Percentiles rank a stretch among this genome's conserved stretches.
Evolutionary conservation across 2,329 filamentous ascomycete species (phyloP).

Genomic region (Clonostachys solani): DNA sequence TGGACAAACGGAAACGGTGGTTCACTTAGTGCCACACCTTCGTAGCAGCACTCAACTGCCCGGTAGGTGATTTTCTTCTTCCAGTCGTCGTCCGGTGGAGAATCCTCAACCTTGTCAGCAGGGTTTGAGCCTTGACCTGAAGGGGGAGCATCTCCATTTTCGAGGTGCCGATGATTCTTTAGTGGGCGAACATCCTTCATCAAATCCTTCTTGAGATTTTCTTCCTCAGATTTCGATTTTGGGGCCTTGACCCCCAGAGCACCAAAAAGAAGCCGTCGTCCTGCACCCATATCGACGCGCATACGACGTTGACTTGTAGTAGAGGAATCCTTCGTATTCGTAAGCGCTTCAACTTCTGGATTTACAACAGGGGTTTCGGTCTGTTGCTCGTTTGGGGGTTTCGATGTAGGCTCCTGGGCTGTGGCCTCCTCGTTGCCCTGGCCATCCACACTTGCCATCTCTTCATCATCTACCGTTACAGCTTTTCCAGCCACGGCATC

Average conservation of each 20-base stretch:
- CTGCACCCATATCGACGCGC: slow-evolving; percentile 48
- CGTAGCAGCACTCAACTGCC: slow-evolving; percentile 81
- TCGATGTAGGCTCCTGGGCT: too few relatives aligned
- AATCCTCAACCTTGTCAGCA: not conserved
- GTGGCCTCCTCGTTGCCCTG: too few relatives aligned
- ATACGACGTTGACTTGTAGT: slow-evolving; percentile 2
- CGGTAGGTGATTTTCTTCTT: slow-evolving; percentile 67
- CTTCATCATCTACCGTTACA: not conserved
- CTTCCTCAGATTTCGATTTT: slow-evolving; percentile 64
- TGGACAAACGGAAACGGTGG: slow-evolving; percentile 90
- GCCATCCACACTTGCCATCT: not conserved
- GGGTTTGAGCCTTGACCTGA: slow-evolving; percentile 2
- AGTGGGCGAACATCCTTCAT: slow-evolving; percentile 46
- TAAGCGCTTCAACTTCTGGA: too few relatives aligned
- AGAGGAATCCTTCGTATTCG: too few relatives aligned
- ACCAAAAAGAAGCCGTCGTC: slow-evolving; percentile 65
- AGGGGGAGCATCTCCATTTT: slow-evolving; percentile 4
- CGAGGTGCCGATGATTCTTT: slow-evolving; percentile 24
- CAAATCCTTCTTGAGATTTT: slow-evolving; percentile 54
- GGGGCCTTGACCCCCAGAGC: slow-evolving; percentile 67
- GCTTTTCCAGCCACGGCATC: slow-evolving; percentile 11
- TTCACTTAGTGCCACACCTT: slow-evolving; percentile 62
- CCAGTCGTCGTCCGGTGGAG: slow-evolving; percentile 49
- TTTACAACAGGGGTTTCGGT: too few relatives aligned
- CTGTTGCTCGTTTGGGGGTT: too few relatives aligned